Percentiles rank a stretch among this genome's conserved stretches.
Conservation (phyloP, 495 filamentous ascomycete genomes). For the Bryoglossum gracile region DNA sequence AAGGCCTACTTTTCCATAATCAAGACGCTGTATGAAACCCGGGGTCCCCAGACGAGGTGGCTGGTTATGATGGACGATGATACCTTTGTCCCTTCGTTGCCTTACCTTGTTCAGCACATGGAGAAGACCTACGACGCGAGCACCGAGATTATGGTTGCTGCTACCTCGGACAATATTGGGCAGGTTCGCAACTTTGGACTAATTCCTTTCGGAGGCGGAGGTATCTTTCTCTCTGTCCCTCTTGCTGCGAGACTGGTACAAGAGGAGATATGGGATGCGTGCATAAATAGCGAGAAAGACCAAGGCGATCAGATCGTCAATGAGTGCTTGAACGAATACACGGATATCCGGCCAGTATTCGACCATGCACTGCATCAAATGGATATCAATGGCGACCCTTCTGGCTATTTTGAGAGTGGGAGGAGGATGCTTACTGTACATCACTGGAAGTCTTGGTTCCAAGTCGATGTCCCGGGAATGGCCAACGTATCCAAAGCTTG, state of each 20-base stretch:
- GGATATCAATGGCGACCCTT: slow-evolving; percentile 38
- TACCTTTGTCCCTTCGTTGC: slow-evolving; percentile 62
- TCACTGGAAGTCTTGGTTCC: slow-evolving; percentile 49
- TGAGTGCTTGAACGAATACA: slow-evolving; percentile 12
- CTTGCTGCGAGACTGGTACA: slow-evolving; percentile 46
- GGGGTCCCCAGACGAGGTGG: slow-evolving; percentile 53
- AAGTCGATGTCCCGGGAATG: slow-evolving; percentile 42
- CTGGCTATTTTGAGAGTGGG: slow-evolving; percentile 50
- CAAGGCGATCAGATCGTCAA: slow-evolving; percentile 22
- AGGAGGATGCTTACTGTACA: slow-evolving; percentile 47
- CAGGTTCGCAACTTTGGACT: slow-evolving; percentile 53
- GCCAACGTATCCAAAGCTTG: slow-evolving; percentile 41
- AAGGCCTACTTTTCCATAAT: slow-evolving; percentile 60
- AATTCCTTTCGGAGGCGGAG: slow-evolving; percentile 64
- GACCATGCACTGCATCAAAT: slow-evolving; percentile 34
- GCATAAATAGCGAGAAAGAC: slow-evolving; percentile 4
- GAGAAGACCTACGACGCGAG: slow-evolving; percentile 40
- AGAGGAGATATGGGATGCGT: slow-evolving; percentile 27
- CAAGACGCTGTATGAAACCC: slow-evolving; percentile 44
- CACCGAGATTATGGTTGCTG: slow-evolving; percentile 52
- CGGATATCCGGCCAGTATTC: slow-evolving; percentile 6
- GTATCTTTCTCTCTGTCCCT: slow-evolving; percentile 56
- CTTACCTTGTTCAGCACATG: slow-evolving; percentile 44
- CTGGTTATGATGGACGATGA: slow-evolving; percentile 64
- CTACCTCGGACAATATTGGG: slow-evolving; percentile 55